Conservation (phyloP, 2,329 filamentous ascomycete genomes). For the Epichloe uncinata region DNA sequence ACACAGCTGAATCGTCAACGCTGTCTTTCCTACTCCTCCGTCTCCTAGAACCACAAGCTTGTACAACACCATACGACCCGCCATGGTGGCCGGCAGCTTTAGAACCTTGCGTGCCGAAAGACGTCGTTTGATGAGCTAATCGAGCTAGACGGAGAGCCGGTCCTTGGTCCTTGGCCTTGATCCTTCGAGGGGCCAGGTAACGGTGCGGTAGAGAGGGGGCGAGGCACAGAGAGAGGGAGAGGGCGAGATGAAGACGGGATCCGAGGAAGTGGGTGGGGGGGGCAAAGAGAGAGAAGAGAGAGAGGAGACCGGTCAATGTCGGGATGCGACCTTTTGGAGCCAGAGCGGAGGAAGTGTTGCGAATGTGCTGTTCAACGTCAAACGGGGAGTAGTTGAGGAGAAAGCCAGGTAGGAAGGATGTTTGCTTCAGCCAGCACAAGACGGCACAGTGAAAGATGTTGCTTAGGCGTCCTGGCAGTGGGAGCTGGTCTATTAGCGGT, state of each 20-base stretch:
- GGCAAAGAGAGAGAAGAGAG: background rate
- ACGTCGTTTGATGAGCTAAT: background rate
- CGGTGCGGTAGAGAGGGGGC: background rate
- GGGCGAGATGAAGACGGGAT: background rate
- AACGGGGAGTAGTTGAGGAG: slow-evolving; percentile 1
- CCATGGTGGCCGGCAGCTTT: slow-evolving; percentile 40
- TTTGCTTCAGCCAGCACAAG: slow-evolving; percentile 6
- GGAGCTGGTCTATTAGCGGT: slow-evolving; percentile 1
- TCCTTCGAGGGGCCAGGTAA: background rate
- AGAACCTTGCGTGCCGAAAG: background rate
- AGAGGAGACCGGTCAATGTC: background rate
- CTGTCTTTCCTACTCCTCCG: slow-evolving; percentile 88
- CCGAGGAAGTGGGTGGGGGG: background rate
- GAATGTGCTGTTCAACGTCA: slow-evolving; percentile 4
- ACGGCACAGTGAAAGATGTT: slow-evolving; percentile 1
- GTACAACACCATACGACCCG: slow-evolving; percentile 89
- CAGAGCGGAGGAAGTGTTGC: background rate
- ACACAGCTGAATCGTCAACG: slow-evolving; percentile 90
- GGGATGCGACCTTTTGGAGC: background rate
- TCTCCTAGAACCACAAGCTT: slow-evolving; percentile 92
- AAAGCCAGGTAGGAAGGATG: slow-evolving; percentile 4
- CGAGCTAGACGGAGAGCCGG: background rate
- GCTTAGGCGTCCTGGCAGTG: slow-evolving; percentile 1
- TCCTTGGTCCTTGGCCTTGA: background rate
- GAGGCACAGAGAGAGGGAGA: background rate